A percentile compares a stretch with the other conserved stretches of the same genome.
Evolutionary conservation across 2,329 filamentous ascomycete species (phyloP).

Genomic region (Magnaporthales sp.): DNA sequence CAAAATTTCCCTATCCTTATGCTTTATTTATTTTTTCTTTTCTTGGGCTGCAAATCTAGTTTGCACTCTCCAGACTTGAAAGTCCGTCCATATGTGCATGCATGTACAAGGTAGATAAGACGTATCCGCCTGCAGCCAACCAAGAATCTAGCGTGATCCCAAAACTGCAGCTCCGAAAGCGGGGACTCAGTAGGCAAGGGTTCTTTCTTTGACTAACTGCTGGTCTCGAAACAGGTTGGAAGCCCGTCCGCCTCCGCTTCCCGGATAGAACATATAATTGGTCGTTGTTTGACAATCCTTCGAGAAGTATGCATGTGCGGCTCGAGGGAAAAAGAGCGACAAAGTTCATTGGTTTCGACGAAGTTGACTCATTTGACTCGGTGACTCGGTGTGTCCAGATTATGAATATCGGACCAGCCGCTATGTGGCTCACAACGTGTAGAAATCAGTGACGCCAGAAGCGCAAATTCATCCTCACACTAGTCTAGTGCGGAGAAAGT

Average conservation of each 20-base stretch:
- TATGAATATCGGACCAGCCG: background rate
- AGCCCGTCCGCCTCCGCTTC: background rate
- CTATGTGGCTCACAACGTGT: background rate
- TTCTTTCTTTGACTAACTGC: background rate
- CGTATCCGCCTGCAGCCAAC: background rate
- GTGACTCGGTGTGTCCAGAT: background rate
- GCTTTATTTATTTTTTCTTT: background rate
- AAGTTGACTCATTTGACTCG: background rate
- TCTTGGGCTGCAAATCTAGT: too few relatives aligned
- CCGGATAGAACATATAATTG: background rate
- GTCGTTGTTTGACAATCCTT: background rate
- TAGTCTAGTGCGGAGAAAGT: background rate
- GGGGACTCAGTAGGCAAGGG: background rate
- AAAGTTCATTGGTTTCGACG: background rate
- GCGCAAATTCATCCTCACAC: background rate
- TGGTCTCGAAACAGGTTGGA: background rate
- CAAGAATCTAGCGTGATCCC: background rate
- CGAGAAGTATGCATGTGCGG: background rate
- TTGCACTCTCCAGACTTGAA: too few relatives aligned
- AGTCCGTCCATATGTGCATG: too few relatives aligned
- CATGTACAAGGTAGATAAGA: background rate
- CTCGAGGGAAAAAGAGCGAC: background rate
- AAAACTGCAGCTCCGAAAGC: conserved; percentile 1
- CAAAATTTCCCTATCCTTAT: background rate
- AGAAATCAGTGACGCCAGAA: background rate